phyloP scores from a whole-genome alignment of 23 red algal genomes.

The Chondrus crispus region DNA sequence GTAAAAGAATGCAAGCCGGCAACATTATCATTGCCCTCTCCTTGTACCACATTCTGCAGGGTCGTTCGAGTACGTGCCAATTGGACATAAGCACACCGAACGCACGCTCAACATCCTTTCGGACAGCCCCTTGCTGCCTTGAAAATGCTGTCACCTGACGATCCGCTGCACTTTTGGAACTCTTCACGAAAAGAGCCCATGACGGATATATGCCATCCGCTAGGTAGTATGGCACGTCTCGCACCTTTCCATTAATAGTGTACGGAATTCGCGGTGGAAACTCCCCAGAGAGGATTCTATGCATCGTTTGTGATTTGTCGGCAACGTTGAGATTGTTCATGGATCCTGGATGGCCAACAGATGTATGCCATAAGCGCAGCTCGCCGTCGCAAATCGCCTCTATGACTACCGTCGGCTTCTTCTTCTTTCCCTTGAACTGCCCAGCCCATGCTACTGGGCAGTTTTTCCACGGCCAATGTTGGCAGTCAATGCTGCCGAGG shows the following conservation, averaged over 20 bases:
- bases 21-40: no score
- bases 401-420: conserved; percentile 17
- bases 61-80: no score
- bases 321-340: conserved; percentile 1
- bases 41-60: no score
- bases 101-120: no score
- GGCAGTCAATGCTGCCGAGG: conserved; percentile 26
- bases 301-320: not conserved
- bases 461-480: conserved; percentile 40
- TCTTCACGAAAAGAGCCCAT: no score
- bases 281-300: not conserved
- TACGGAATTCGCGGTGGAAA: not conserved
- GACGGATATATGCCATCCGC: conserved; percentile 24
- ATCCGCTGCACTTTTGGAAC: no score
- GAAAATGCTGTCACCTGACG: no score
- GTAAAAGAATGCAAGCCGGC: no score
- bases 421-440: conserved; percentile 27
- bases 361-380: conserved; percentile 31
- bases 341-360: not conserved
- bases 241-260: conserved; percentile 4
- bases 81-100: no score
- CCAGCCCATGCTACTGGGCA: conserved; percentile 8
- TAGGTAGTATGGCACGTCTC: conserved; percentile 1
- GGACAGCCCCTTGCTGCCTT: no score
- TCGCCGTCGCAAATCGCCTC: conserved; percentile 25